These are phyloP conservation scores for Neostapfia colusana DNA, from an alignment of 176 grass and related monocot species.

Conservation along the genomic window DNA sequence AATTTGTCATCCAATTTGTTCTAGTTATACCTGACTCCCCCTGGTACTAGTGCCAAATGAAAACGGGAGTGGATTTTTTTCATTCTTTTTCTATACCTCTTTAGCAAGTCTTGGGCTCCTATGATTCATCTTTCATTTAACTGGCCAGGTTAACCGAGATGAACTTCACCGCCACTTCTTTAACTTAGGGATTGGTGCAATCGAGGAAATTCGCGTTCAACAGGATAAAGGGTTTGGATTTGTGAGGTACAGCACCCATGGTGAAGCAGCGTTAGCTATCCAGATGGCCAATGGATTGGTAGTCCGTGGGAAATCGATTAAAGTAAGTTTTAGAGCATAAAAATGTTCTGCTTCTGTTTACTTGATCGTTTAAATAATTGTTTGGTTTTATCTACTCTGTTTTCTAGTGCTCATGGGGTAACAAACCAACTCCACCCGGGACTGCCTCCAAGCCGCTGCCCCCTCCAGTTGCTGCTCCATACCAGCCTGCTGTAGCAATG, in stretches of 20 bases:
- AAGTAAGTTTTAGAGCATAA: constrained; percentile 45
- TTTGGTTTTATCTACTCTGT: constrained; percentile 9
- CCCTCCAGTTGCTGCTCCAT: constrained; percentile 55
- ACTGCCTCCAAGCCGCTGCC: constrained; percentile 67
- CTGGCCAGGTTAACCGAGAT: constrained; percentile 62
- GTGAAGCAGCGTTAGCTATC: constrained; percentile 75
- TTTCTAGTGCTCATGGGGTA: constrained; percentile 83
- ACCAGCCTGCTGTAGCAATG: constrained; percentile 55
- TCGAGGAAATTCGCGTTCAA: constrained; percentile 75
- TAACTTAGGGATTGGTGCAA: constrained; percentile 69
- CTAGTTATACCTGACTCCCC: neutral
- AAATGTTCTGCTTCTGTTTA: neutral
- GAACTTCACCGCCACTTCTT: constrained; percentile 86
- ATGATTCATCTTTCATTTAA: constrained; percentile 35
- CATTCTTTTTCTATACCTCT: constrained; percentile 2
- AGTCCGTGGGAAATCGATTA: constrained; percentile 66
- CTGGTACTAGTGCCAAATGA: neutral
- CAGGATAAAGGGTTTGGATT: constrained; percentile 91
- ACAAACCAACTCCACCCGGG: constrained; percentile 71
- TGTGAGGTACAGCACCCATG: constrained; percentile 73
- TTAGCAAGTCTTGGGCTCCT: neutral
- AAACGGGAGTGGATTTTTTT: constrained; percentile 15
- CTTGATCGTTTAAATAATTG: neutral
- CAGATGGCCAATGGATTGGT: constrained; percentile 79
- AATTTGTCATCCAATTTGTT: neutral